Conservation (phyloP, 306 rosid species). For the Glycine soja region DNA sequence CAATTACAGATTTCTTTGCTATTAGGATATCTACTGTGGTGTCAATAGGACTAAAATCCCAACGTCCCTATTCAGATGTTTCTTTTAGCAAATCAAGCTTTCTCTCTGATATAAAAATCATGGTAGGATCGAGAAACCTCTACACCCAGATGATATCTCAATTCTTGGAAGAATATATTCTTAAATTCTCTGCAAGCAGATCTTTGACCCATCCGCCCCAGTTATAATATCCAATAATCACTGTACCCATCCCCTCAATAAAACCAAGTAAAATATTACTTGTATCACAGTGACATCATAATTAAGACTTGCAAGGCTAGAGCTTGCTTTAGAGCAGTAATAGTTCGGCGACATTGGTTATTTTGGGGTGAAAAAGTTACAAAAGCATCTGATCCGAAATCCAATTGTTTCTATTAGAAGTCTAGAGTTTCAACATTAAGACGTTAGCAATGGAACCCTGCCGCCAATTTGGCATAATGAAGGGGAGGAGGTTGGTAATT, state of each 20-base stretch:
- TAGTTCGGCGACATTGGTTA: not conserved
- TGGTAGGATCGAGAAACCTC: not conserved
- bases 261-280: not conserved
- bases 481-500: too few species aligned
- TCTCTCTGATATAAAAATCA: not conserved
- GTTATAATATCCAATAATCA: not conserved
- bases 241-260: not conserved
- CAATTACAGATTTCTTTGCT: not conserved
- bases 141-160: not conserved
- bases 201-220: not conserved
- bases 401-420: not conserved
- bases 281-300: constrained; percentile 8
- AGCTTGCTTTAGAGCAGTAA: not conserved
- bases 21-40: not conserved
- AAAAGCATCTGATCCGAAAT: not conserved
- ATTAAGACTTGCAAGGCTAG: not conserved
- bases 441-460: not conserved
- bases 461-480: too few species aligned
- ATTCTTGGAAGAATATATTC: not conserved
- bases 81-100: too few species aligned
- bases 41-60: constrained; percentile 1
- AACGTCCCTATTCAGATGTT: too few species aligned
- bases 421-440: constrained; percentile 7
- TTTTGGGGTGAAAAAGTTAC: not conserved
- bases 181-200: constrained; percentile 7